Evolutionary conservation across 768 basidiomycete genomes (phyloP), one percentile per base, ranked within the genome.

Genomic region (Punctularia strigosozonata): DNA sequence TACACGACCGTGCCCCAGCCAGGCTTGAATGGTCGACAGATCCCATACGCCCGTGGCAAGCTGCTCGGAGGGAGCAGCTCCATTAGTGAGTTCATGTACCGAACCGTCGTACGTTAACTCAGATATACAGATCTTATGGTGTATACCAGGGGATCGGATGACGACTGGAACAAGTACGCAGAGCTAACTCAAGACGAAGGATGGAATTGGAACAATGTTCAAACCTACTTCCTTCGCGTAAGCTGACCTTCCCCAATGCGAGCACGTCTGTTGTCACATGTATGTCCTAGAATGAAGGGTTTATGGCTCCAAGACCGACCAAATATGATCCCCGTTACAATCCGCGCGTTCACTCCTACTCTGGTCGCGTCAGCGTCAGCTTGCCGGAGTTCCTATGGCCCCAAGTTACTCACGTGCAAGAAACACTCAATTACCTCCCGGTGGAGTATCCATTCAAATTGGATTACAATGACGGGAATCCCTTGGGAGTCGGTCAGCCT

Each of bases 391-490:
- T n/a, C n/a, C n/a, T n/a, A 5, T 53, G 46, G 31, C 49, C 55
- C 3, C 56, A 49, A 23, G 40, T 50, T 8, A 40, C 45, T 1
- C 53, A 51, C 3, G 56, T 68, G 13, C 51, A 69, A n/a, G 53
- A 53, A 6, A 60, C 66, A 2, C 58, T 62, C 0, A 25, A 53
- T 22, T 51, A 65, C 37, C 43, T 62, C 4, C 47, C 50, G 1
- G 56, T 62, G 18, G 58, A 62, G 31, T 70, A 62, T 41, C 54
- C 61, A 3, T 68, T 54, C 43, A 65, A 64, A 42, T 24, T 51
- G 13, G 71, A 71, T 46, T 53, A 54, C 40, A 68, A 69, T 43
- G 58, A 60, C 20, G 69, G 71, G 12, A 51, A 47, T 6, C 58
- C 59, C 0, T 38, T 68, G 5, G 70, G 70, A 4, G 37, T 68